Evolutionary conservation across 352 stramenopile genomes (phyloP), one percentile per base, ranked within the genome.

Genomic region (Phytophthora aleatoria): DNA sequence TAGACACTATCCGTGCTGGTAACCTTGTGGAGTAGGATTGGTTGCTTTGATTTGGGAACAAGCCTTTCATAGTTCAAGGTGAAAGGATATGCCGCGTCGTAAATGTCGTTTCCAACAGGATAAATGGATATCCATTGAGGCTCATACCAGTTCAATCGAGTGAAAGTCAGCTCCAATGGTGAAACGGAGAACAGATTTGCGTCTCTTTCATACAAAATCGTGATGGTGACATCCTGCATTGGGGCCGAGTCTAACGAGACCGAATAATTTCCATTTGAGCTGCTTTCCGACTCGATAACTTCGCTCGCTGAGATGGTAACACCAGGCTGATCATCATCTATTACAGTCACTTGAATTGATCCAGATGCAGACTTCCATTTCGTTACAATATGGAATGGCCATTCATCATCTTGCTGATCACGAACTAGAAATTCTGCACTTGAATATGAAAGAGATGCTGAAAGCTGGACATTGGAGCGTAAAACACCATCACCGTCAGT

Each of bases 311-410:
- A 87, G 7, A 91, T 49, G 7, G 81, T 88, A 27, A 90, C 58
- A 13, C 81, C 83, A 27, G 83, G 81, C 6, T 90, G 43, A 67
- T 92, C 83, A 36, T 92, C 83, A 45, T 92, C 83, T n/a, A 84
- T 47, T 3, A 84, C 59, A 6, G 51, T 27, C 8, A 81, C 71
- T 30, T 75, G 27, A 30, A 91, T 43, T 0, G 38, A 65, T 15
- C 81, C 81, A n/a, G 56, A 61, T 5, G 31, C 30, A 51, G 79
- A 87, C 16, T 57, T 67, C 68, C 74, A 85, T 43, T 55, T 48
- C 1, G 69, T 47, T 41, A 24, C 61, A 44, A 74, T 77, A 35
- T 72, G 60, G 20, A 59, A 64, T 3, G 83, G 83, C 83, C 83
- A 92, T 8, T 47, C 6, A 0, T 41, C 27, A 28, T 57, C 50